Evolutionary conservation across 768 basidiomycete species (phyloP).

Genomic region (Suillus variegatus): DNA sequence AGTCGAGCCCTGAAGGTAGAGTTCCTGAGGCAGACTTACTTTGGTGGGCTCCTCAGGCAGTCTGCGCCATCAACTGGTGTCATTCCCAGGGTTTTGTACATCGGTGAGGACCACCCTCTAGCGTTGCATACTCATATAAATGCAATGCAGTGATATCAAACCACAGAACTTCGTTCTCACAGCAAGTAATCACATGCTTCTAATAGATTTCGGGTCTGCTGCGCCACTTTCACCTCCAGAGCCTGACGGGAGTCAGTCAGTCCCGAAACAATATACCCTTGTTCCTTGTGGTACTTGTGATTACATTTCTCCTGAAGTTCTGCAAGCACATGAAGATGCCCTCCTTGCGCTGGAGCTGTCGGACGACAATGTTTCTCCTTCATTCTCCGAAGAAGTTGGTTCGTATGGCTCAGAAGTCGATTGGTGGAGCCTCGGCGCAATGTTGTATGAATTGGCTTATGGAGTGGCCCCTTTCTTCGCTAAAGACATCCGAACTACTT

Average conservation of each 20-base stretch:
- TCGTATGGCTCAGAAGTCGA: slow-evolving; percentile 90
- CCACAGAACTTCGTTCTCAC: slow-evolving; percentile 93
- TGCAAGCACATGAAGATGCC: slow-evolving; percentile 81
- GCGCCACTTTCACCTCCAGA: slow-evolving; percentile 66
- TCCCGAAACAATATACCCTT: slow-evolving; percentile 67
- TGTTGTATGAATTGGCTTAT: slow-evolving; percentile 86
- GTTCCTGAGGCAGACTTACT: slow-evolving; percentile 67
- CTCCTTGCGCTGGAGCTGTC: slow-evolving; percentile 77
- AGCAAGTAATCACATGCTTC: slow-evolving; percentile 61
- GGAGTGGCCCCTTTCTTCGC: slow-evolving; percentile 92
- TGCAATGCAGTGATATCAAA: slow-evolving; percentile 77
- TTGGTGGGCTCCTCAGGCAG: slow-evolving; percentile 87
- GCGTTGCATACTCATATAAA: not conserved
- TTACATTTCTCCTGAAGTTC: slow-evolving; percentile 93
- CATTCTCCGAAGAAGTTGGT: slow-evolving; percentile 24
- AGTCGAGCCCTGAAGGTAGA: slow-evolving; percentile 66
- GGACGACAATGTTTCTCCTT: slow-evolving; percentile 38
- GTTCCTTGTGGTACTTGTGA: slow-evolving; percentile 93
- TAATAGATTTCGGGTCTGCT: slow-evolving; percentile 95
- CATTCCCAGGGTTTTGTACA: slow-evolving; percentile 88
- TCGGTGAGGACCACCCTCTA: slow-evolving; percentile 51
- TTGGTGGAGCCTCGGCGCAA: slow-evolving; percentile 95
- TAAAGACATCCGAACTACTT: slow-evolving; percentile 80
- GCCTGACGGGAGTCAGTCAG: slow-evolving; percentile 55
- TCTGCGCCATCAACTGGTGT: slow-evolving; percentile 89